These are phyloP conservation scores for Pseudogymnoascus sp. DNA, from an alignment of 2,329 filamentous ascomycete genomes.

Conservation along the genomic window DNA sequence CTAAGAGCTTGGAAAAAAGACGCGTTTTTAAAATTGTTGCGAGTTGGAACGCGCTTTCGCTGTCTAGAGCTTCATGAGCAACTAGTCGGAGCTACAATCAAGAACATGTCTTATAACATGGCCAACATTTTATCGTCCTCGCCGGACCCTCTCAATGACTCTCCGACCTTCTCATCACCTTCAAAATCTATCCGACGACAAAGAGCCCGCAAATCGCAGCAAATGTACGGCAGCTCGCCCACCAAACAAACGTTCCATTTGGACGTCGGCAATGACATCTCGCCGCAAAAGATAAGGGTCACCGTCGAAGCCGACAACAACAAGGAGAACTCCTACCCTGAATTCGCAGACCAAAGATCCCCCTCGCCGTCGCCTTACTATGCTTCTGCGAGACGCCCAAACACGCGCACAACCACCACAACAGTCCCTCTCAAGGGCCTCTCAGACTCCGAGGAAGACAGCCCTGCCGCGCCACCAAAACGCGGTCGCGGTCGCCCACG, in stretches of 20 bases:
- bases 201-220: constrained; percentile 19
- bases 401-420: constrained; percentile 26
- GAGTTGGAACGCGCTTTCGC: not conserved
- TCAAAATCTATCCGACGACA: constrained; percentile 22
- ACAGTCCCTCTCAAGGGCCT: constrained; percentile 27
- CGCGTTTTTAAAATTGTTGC: not conserved
- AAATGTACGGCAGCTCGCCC: constrained; percentile 24
- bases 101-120: constrained; percentile 17
- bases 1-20: not conserved
- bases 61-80: not conserved
- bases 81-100: not conserved
- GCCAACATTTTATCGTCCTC: constrained; percentile 24
- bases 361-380: constrained; percentile 16
- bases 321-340: constrained; percentile 18
- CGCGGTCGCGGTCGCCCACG: constrained; percentile 34
- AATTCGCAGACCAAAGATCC: constrained; percentile 12
- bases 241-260: constrained; percentile 29
- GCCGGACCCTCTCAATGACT: constrained; percentile 29
- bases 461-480: constrained; percentile 29
- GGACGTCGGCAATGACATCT: constrained; percentile 27
- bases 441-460: constrained; percentile 25
- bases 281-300: constrained; percentile 29
- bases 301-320: constrained; percentile 28
- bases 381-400: constrained; percentile 16
- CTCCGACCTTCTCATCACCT: constrained; percentile 21